Conservation (phyloP, 208 protist genomes). For the Porcisia hertigi region DNA sequence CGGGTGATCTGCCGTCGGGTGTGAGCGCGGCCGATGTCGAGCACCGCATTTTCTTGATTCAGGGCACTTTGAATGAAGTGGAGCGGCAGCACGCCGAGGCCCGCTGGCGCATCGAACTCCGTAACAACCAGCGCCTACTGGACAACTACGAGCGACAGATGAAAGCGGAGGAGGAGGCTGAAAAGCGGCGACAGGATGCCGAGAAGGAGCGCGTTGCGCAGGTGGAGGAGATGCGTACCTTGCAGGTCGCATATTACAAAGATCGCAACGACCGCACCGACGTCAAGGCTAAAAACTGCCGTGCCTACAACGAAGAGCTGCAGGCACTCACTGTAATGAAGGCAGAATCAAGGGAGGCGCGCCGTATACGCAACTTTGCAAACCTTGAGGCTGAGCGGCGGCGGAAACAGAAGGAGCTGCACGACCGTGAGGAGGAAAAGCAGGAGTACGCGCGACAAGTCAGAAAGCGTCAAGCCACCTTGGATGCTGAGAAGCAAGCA, state of each 20-base stretch:
- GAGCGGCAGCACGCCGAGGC: constrained; percentile 41
- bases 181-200: constrained; percentile 38
- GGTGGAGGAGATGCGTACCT: constrained; percentile 45
- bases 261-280: constrained; percentile 52
- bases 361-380: constrained; percentile 42
- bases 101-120: constrained; percentile 36
- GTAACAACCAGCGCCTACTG: constrained; percentile 34
- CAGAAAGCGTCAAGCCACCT: constrained; percentile 26
- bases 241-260: constrained; percentile 55
- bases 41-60: constrained; percentile 58
- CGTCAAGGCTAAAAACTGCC: constrained; percentile 43
- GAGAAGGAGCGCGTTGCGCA: constrained; percentile 51
- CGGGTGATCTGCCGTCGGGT: constrained; percentile 50
- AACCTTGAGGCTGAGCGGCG: constrained; percentile 49
- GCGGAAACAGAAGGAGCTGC: constrained; percentile 47
- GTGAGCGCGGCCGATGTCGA: constrained; percentile 55
- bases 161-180: constrained; percentile 36
- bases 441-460: constrained; percentile 46
- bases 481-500: constrained; percentile 36
- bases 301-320: constrained; percentile 38
- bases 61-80: constrained; percentile 60
- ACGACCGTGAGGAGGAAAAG: constrained; percentile 35
- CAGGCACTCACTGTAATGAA: constrained; percentile 46
- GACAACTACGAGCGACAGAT: constrained; percentile 43
- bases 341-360: constrained; percentile 43